phyloP scores from a whole-genome alignment of 2,329 filamentous ascomycete species.

The Fusarium equiseti region DNA sequence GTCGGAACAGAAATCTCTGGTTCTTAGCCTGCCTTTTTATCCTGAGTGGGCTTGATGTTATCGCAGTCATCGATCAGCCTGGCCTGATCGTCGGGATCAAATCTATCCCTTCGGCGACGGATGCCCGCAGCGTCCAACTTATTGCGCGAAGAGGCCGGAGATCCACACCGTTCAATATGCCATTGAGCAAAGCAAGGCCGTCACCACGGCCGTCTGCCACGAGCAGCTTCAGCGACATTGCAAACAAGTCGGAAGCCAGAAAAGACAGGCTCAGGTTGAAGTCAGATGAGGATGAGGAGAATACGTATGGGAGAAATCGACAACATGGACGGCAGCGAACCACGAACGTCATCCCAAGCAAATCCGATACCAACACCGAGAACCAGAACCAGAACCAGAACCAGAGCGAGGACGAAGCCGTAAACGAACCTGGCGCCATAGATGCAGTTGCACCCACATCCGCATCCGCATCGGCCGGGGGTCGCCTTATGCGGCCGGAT shows the following conservation, averaged over 20 bases:
- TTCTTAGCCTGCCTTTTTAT: constrained; percentile 7
- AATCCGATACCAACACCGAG: background rate
- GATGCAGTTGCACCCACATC: constrained; percentile 5
- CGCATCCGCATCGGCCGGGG: constrained; percentile 15
- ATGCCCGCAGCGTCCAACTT: constrained; percentile 23
- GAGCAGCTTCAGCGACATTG: constrained; percentile 29
- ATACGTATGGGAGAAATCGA: constrained; percentile 18
- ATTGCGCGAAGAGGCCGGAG: constrained; percentile 8
- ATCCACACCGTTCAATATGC: constrained; percentile 31
- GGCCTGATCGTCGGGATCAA: constrained; percentile 15
- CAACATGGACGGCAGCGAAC: constrained; percentile 24
- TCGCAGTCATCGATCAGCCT: background rate
- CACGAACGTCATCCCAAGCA: constrained; percentile 12
- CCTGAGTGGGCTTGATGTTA: constrained; percentile 18
- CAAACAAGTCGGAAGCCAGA: constrained; percentile 18
- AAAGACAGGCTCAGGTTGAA: constrained; percentile 9
- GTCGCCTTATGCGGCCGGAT: constrained; percentile 40
- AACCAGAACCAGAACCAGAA: background rate
- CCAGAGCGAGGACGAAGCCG: constrained; percentile 6
- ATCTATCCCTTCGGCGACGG: constrained; percentile 29
- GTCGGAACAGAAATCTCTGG: constrained; percentile 10
- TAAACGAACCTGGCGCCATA: constrained; percentile 26
- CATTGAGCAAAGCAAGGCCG: constrained; percentile 42
- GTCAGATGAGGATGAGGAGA: constrained; percentile 27
- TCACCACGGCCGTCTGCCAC: constrained; percentile 28